These are phyloP conservation scores for Aplosporella prunicola DNA, from an alignment of 2,329 filamentous ascomycete genomes.

Conservation along the genomic window DNA sequence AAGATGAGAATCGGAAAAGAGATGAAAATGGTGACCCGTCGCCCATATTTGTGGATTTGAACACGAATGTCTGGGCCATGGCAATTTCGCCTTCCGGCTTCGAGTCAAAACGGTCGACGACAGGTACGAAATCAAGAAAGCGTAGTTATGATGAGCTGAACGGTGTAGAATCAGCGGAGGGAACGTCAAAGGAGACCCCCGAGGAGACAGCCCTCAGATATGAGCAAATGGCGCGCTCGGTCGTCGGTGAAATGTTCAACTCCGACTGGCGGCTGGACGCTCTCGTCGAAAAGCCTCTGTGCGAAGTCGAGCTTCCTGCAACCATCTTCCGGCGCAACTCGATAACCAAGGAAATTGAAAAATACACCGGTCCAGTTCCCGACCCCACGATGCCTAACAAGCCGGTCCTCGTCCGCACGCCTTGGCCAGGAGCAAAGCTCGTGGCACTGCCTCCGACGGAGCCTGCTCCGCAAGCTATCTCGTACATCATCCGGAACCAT, in stretches of 20 bases:
- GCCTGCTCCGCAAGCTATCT: conserved; percentile 60
- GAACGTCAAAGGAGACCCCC: conserved; percentile 12
- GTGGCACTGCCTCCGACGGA: conserved; percentile 57
- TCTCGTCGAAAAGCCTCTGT: conserved; percentile 56
- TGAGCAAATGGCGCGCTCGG: conserved; percentile 46
- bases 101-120: conserved; percentile 9
- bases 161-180: conserved; percentile 20
- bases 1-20: conserved; percentile 17
- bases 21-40: conserved; percentile 45
- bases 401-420: conserved; percentile 61
- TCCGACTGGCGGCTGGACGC: conserved; percentile 66
- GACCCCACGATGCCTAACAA: conserved; percentile 49
- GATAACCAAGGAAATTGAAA: conserved; percentile 53
- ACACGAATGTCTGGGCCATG: conserved; percentile 78
- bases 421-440: conserved; percentile 66
- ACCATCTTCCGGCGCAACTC: conserved; percentile 58
- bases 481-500: conserved; percentile 70
- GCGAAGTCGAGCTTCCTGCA: conserved; percentile 57
- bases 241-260: conserved; percentile 71
- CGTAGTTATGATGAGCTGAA: conserved; percentile 22
- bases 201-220: conserved; percentile 32
- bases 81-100: conserved; percentile 39
- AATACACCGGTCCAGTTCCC: conserved; percentile 60
- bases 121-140: conserved; percentile 12
- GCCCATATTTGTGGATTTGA: conserved; percentile 44